Conservation (phyloP, 176 grass and related monocot genomes). For the Saccharum officinarum region DNA sequence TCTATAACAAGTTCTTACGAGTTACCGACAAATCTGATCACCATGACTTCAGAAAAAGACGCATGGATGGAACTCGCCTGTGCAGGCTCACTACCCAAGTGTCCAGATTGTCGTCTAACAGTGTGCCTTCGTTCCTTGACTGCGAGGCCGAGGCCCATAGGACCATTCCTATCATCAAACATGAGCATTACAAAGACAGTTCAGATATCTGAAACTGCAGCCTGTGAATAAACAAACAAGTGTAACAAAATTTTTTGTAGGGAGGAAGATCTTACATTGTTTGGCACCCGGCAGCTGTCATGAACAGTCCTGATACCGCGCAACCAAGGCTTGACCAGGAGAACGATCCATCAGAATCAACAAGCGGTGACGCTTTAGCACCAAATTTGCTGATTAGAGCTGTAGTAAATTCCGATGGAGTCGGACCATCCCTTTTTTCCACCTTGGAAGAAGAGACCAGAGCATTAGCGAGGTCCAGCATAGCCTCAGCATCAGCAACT, state of each 20-base stretch:
- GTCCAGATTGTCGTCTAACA: constrained; percentile 12
- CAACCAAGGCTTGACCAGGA: constrained; percentile 26
- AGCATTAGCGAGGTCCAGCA: constrained; percentile 33
- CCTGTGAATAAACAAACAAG: background rate
- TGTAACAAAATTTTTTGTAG: background rate
- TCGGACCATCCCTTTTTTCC: constrained; percentile 36
- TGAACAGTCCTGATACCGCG: constrained; percentile 25
- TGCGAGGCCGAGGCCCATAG: constrained; percentile 19
- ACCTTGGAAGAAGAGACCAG: constrained; percentile 17
- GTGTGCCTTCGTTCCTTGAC: constrained; percentile 20
- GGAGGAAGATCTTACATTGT: constrained; percentile 41
- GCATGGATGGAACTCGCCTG: constrained; percentile 13
- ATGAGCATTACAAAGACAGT: background rate
- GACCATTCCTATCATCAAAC: constrained; percentile 34
- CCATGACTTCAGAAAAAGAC: background rate
- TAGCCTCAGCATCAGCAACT: constrained; percentile 30
- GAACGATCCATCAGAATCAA: background rate
- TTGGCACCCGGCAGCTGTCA: constrained; percentile 22
- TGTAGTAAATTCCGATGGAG: constrained; percentile 46
- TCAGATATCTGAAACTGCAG: background rate
- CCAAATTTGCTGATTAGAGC: constrained; percentile 38
- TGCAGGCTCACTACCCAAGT: constrained; percentile 3
- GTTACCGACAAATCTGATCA: background rate
- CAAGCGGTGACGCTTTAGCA: background rate
- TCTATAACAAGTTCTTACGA: background rate